Base-by-base conservation (phyloP, 768 basidiomycete species). In the Naematelia aurantialba region DNA sequence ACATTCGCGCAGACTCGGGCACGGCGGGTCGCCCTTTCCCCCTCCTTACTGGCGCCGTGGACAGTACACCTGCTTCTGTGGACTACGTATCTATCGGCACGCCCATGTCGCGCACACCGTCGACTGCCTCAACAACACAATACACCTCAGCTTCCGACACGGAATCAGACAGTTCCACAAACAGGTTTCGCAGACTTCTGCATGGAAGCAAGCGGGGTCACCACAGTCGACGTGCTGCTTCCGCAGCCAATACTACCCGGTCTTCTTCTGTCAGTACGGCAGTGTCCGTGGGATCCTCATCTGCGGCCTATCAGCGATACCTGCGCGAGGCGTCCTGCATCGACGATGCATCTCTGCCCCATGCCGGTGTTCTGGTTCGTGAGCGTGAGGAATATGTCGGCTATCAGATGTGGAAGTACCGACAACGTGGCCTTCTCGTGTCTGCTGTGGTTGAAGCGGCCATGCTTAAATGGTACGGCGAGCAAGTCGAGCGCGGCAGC, bases 291-390 rank as follows among this genome's bases (percentile, higher is more conserved):
- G 34, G 17, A 39, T 39, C 34, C 8, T 39, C 34, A 39, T 8
- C 34, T 17, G 8, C 34, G 17, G 34, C 34, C 8, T 39, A 39
- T 39, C 34, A 39, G 34, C 34, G 34, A 17, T 39, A 39, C 17
- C 8, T 39, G 34, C 34, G 34, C 34, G 34, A 39, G 17, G 34
- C 17, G 17, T 39, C 34, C 8, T 17, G 34, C 8, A 39, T 39
- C 34, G 34, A 39, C 34, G 34, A 39, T 39, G 34, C 34, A 8
- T 39, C 34, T 8, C 8, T 39, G 8, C 34, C 34, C 17, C 67
- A 69, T 47, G 59, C 65, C n/a, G 67, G 61, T 13, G 14, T 55
- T 24, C 58, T 69, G 4, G 30, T 62, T 14, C 60, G 63, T 17
- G 68, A 69, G 47, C 46, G 65, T 14, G 59, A 58, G 13, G 47